Percentiles rank a stretch among this genome's conserved stretches.
These are phyloP conservation scores for Penicillium dipodomyicola DNA, from an alignment of 495 filamentous ascomycete species.

Conservation along the genomic window DNA sequence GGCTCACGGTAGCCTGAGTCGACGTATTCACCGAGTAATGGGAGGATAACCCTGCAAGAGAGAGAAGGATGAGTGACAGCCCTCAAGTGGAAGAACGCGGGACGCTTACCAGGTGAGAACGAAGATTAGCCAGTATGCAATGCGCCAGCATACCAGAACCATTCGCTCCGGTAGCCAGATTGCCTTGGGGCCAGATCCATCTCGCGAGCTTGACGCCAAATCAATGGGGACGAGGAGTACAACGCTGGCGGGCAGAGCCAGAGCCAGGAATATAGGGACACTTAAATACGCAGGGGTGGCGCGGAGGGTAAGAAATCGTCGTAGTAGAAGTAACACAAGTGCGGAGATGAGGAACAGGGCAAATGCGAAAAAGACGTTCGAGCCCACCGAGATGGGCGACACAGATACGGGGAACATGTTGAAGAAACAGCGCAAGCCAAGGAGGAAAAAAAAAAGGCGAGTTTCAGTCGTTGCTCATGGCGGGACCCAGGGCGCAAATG, in stretches of 20 bases:
- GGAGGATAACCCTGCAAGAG: constrained; percentile 73
- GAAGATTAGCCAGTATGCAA: constrained; percentile 96
- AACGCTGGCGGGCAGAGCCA: constrained; percentile 89
- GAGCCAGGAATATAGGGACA: constrained; percentile 86
- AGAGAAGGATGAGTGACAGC: constrained; percentile 10
- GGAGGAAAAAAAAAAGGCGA: not conserved
- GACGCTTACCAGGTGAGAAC: constrained; percentile 78
- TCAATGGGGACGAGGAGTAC: constrained; percentile 96
- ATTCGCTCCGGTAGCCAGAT: constrained; percentile 66
- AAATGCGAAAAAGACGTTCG: constrained; percentile 69
- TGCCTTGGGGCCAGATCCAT: constrained; percentile 63
- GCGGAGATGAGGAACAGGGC: constrained; percentile 70
- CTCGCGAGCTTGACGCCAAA: constrained; percentile 77
- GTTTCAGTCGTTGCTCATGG: constrained; percentile 22
- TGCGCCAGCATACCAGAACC: constrained; percentile 82
- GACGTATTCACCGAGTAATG: constrained; percentile 86
- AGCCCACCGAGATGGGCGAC: constrained; percentile 52
- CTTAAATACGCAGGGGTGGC: constrained; percentile 88
- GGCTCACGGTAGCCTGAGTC: constrained; percentile 91
- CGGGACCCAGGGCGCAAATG: constrained; percentile 3
- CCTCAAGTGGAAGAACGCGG: not conserved
- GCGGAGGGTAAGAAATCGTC: constrained; percentile 85
- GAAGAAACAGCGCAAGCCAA: constrained; percentile 12
- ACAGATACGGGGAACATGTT: constrained; percentile 31
- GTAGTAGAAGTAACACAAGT: constrained; percentile 76